phyloP scores from a whole-genome alignment of 2,329 filamentous ascomycete genomes.

The Leptographium galeiforme region DNA sequence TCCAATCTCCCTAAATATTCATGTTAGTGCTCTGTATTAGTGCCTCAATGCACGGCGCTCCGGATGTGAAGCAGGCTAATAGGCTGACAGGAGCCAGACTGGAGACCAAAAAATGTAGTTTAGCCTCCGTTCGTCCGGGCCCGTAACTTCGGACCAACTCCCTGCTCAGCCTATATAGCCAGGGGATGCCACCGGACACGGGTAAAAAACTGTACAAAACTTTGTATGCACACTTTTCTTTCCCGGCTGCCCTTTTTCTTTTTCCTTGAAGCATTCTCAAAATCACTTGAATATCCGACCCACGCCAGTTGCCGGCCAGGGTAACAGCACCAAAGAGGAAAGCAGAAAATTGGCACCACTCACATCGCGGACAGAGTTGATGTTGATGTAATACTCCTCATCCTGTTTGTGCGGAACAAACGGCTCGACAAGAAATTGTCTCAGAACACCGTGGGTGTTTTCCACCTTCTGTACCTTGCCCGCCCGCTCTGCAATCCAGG shows the following conservation, averaged over 20 bases:
- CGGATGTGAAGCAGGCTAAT: not conserved
- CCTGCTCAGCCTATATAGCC: not conserved
- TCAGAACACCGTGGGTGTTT: constrained; percentile 73
- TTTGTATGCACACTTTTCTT: not conserved
- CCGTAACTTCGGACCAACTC: not conserved
- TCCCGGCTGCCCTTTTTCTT: not conserved
- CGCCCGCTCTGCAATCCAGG: constrained; percentile 85
- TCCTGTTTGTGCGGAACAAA: constrained; percentile 92
- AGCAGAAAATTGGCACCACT: constrained; percentile 27
- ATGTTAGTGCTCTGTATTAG: not conserved
- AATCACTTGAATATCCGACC: not conserved
- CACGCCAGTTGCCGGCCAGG: not conserved
- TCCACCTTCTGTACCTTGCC: constrained; percentile 90
- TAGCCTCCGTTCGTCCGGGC: constrained; percentile 31
- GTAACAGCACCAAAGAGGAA: not conserved
- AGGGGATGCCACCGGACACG: not conserved
- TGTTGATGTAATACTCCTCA: constrained; percentile 99
- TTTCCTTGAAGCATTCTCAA: not conserved
- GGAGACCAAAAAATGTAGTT: constrained; percentile 19
- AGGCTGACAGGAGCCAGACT: constrained; percentile 12
- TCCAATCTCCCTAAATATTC: constrained; percentile 76
- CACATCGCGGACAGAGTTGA: constrained; percentile 99
- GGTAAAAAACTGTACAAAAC: not conserved
- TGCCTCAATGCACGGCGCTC: not conserved
- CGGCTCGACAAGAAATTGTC: constrained; percentile 95